These are phyloP conservation scores for Podaxis rugospora DNA, from an alignment of 768 basidiomycete species.

Conservation along the genomic window DNA sequence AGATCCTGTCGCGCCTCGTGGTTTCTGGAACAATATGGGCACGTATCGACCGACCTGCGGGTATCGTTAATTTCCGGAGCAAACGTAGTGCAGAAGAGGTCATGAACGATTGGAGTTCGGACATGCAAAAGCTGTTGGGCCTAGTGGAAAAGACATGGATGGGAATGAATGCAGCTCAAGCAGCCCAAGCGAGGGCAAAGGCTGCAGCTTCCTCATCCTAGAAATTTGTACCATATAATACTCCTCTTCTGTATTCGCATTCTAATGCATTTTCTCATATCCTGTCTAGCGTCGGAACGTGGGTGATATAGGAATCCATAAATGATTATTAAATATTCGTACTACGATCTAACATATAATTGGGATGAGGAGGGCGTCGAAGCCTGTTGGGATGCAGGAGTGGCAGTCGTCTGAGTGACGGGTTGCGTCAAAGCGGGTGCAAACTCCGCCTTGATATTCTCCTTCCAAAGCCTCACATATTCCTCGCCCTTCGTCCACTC, in stretches of 20 bases:
- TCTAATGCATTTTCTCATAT: not conserved
- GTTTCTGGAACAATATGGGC: conserved; percentile 93
- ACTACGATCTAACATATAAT: conserved; percentile 1
- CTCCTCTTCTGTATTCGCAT: not conserved
- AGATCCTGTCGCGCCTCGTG: conserved; percentile 84
- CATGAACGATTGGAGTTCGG: conserved; percentile 97
- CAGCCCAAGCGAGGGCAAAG: conserved; percentile 66
- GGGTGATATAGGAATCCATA: not conserved
- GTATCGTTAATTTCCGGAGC: conserved; percentile 82
- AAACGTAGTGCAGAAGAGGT: conserved; percentile 86
- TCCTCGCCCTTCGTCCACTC: conserved; percentile 73
- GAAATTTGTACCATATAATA: conserved; percentile 18
- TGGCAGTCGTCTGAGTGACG: not conserved
- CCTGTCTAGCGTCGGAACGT: not conserved
- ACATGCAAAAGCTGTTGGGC: conserved; percentile 88
- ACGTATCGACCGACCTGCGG: conserved; percentile 86
- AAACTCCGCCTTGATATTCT: conserved; percentile 65
- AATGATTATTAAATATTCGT: conserved; percentile 2
- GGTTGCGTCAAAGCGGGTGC: conserved; percentile 48
- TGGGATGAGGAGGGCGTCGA: not conserved
- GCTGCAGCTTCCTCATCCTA: conserved; percentile 20
- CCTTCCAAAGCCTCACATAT: conserved; percentile 70
- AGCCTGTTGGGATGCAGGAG: not conserved
- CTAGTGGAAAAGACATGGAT: conserved; percentile 99
- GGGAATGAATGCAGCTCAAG: conserved; percentile 88